Conservation (phyloP, 306 rosid genomes). For the Argentina anserina region DNA sequence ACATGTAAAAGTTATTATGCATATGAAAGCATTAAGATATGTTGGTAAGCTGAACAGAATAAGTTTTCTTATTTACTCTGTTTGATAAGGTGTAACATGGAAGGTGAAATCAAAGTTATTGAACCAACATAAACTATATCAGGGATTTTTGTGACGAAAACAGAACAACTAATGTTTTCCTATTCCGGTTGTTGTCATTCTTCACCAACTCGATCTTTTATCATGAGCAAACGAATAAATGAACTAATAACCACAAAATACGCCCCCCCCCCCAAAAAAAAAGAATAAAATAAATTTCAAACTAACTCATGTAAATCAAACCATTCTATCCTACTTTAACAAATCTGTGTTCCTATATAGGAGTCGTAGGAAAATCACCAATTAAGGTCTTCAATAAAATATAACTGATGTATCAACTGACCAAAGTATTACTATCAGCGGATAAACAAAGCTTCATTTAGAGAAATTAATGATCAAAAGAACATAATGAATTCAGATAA, state of each 20-base stretch:
- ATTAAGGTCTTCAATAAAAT: neutral
- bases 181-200: neutral
- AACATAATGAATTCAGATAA: neutral
- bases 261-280: neutral
- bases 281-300: neutral
- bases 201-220: neutral
- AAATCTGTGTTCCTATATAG: neutral
- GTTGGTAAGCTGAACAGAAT: neutral
- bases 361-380: neutral
- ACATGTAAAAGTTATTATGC: neutral
- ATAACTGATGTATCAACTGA: neutral
- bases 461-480: neutral
- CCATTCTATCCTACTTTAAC: neutral
- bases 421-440: neutral
- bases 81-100: neutral
- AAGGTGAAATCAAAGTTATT: neutral
- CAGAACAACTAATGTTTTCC: neutral
- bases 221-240: neutral
- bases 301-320: neutral
- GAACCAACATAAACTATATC: neutral
- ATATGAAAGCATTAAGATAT: neutral
- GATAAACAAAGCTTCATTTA: neutral
- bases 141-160: neutral
- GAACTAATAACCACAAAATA: neutral
- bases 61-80: neutral